A percentile compares a stretch with the other conserved stretches of the same genome.
phyloP scores from a whole-genome alignment of 257 asterid genomes.

The Scutellaria minor region DNA sequence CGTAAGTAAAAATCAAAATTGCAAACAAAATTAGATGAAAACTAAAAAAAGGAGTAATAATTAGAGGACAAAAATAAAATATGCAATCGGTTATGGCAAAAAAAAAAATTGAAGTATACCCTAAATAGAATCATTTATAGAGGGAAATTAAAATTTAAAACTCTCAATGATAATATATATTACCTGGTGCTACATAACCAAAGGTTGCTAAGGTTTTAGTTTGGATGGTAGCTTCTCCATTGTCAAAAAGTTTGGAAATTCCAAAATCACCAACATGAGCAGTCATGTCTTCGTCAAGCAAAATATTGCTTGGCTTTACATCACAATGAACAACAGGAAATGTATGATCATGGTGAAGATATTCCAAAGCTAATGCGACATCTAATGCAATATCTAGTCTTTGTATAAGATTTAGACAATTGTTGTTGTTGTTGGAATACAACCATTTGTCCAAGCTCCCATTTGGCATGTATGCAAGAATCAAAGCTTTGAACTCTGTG shows the following conservation, averaged over 20 bases:
- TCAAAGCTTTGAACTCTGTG: conserved; percentile 16
- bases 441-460: conserved; percentile 25
- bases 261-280: conserved; percentile 23
- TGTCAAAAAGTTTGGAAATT: conserved; percentile 3
- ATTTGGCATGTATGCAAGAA: conserved; percentile 19
- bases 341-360: conserved; percentile 7
- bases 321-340: conserved; percentile 16
- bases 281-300: conserved; percentile 22
- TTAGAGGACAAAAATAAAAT: too few relatives aligned
- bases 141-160: neutral
- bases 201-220: conserved; percentile 2
- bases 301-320: conserved; percentile 19
- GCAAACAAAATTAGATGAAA: too few relatives aligned
- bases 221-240: neutral
- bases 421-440: neutral
- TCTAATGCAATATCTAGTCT: conserved; percentile 9
- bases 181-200: conserved; percentile 13
- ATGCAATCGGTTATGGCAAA: too few relatives aligned
- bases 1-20: too few relatives aligned
- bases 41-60: too few relatives aligned
- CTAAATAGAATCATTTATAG: neutral
- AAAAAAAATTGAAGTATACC: too few relatives aligned
- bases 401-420: neutral
- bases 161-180: neutral
- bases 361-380: conserved; percentile 22